These are phyloP conservation scores for Puccinia horiana DNA, from an alignment of 1,284 basidiomycete genomes.

Conservation along the genomic window DNA sequence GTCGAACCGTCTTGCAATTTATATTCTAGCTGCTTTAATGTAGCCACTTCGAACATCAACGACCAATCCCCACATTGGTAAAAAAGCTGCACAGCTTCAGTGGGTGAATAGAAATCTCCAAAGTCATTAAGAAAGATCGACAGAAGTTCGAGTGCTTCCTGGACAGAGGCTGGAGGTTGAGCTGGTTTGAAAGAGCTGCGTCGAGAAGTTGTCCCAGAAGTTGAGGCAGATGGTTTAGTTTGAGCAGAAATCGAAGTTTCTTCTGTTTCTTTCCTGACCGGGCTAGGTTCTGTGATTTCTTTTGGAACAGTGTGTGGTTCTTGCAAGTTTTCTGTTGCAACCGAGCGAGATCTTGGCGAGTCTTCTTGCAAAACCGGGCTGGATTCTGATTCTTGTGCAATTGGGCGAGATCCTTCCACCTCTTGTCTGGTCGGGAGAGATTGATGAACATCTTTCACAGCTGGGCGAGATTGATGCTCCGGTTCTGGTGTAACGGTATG, in stretches of 20 bases:
- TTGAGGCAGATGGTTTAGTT: background rate
- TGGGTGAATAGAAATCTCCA: slow-evolving; percentile 12
- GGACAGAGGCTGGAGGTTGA: background rate
- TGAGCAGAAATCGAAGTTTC: background rate
- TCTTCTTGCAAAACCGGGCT: background rate
- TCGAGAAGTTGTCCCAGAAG: slow-evolving; percentile 1
- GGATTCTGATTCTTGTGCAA: background rate
- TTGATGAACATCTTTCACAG: background rate
- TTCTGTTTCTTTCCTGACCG: background rate
- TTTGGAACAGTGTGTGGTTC: background rate
- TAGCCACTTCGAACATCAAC: slow-evolving; percentile 38
- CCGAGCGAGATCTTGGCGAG: background rate
- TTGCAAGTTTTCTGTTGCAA: background rate
- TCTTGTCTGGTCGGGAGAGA: background rate
- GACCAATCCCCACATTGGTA: slow-evolving; percentile 38
- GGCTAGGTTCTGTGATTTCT: background rate
- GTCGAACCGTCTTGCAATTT: background rate
- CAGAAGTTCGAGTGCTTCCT: slow-evolving; percentile 29
- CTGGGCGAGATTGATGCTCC: background rate
- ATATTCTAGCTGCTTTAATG: slow-evolving; percentile 11
- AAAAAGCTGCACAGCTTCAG: slow-evolving; percentile 27
- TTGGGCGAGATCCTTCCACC: background rate
- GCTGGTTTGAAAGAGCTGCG: slow-evolving; percentile 18
- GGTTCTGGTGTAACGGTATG: background rate
- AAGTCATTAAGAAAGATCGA: slow-evolving; percentile 25